Evolutionary conservation across 2,329 filamentous ascomycete genomes (phyloP).

Genomic region (Penicillium fuscoglaucum): DNA sequence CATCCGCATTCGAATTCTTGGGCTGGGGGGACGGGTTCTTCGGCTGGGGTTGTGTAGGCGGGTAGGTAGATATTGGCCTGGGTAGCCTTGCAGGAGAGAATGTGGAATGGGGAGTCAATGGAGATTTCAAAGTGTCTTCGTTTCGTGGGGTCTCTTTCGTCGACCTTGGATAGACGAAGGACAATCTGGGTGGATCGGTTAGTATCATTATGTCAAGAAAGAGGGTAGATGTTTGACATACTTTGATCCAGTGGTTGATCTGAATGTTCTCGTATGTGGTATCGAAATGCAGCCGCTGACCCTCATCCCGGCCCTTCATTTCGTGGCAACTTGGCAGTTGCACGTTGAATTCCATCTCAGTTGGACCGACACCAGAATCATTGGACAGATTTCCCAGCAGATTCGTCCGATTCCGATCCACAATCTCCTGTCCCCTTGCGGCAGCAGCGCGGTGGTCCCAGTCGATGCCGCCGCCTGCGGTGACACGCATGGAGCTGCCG

Average conservation of each 20-base stretch:
- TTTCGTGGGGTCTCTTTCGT: constrained; percentile 73
- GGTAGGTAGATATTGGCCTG: constrained; percentile 85
- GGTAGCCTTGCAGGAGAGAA: constrained; percentile 89
- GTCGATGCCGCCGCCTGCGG: constrained; percentile 77
- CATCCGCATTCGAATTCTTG: constrained; percentile 65
- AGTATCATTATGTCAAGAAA: constrained; percentile 12
- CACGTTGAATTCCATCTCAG: constrained; percentile 92
- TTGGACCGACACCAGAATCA: constrained; percentile 77
- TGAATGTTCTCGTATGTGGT: constrained; percentile 93
- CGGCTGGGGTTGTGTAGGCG: constrained; percentile 66
- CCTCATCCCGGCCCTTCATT: constrained; percentile 70
- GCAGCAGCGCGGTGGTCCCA: constrained; percentile 60
- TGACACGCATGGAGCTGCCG: constrained; percentile 72
- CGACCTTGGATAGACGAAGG: constrained; percentile 83
- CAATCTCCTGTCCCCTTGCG: constrained; percentile 56
- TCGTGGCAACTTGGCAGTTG: constrained; percentile 86
- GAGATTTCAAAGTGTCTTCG: constrained; percentile 92
- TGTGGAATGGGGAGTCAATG: constrained; percentile 92
- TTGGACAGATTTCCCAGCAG: constrained; percentile 77
- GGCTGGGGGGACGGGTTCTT: constrained; percentile 51
- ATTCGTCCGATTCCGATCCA: constrained; percentile 61
- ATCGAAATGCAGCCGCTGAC: constrained; percentile 74
- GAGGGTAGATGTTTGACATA: constrained; percentile 41
- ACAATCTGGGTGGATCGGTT: constrained; percentile 64
- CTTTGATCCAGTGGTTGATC: constrained; percentile 96